A percentile compares a stretch with the other conserved stretches of the same genome.
These are phyloP conservation scores for Porcisia hertigi DNA, from an alignment of 208 protist genomes.

Conservation along the genomic window DNA sequence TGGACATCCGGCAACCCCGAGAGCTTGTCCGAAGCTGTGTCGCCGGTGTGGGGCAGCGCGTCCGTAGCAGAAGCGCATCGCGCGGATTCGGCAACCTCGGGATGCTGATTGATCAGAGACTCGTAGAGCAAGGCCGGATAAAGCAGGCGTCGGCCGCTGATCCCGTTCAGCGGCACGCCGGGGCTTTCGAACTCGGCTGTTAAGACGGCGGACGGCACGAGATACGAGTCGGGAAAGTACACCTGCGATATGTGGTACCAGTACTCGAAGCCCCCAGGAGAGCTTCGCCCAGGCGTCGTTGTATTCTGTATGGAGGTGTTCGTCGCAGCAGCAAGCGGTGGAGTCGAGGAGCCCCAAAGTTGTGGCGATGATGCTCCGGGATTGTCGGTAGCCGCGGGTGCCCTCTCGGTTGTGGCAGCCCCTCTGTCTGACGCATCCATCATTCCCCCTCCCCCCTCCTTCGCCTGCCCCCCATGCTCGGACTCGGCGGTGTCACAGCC, in stretches of 20 bases:
- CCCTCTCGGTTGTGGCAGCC: neutral
- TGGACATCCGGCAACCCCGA: neutral
- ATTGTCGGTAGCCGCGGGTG: neutral
- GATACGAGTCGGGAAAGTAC: constrained; percentile 44
- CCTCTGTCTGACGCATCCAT: neutral
- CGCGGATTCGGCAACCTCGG: constrained; percentile 30
- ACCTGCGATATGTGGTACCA: constrained; percentile 86
- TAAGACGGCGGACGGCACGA: constrained; percentile 42
- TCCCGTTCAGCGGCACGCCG: constrained; percentile 52
- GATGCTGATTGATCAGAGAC: constrained; percentile 20
- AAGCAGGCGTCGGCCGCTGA: constrained; percentile 42
- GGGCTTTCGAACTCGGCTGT: constrained; percentile 44
- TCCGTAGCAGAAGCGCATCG: neutral
- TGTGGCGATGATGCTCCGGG: neutral
- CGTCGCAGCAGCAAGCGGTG: neutral
- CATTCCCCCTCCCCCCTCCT: neutral
- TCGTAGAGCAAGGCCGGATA: constrained; percentile 35
- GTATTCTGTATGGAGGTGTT: neutral
- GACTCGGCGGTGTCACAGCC: too few relatives aligned
- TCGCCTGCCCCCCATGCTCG: neutral
- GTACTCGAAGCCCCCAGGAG: constrained; percentile 17
- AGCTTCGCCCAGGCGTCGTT: neutral
- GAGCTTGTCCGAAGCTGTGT: neutral
- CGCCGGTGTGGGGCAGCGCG: neutral
- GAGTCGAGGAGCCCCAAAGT: neutral